Conservation (phyloP, 495 filamentous ascomycete genomes). For the Lepraria neglecta region DNA sequence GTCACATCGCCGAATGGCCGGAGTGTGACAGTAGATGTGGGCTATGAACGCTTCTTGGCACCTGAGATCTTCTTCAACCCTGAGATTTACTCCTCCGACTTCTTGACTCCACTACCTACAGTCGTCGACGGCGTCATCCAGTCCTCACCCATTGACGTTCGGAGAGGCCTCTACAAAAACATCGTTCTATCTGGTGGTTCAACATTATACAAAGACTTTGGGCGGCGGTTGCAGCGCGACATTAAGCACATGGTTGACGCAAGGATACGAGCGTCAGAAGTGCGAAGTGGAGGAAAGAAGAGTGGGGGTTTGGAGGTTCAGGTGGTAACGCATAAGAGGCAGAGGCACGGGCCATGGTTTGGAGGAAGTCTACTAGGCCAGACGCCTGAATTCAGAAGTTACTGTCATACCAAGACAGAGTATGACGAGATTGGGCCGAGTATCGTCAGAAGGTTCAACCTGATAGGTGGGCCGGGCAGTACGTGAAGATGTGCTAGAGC, state of each 20-base stretch:
- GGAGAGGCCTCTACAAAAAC: conserved; percentile 97
- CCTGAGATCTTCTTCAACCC: conserved; percentile 99
- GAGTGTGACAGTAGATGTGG: conserved; percentile 79
- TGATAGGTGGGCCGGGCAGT: conserved; percentile 78
- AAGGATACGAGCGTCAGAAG: conserved; percentile 82
- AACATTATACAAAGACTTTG: conserved; percentile 96
- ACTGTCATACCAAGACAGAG: conserved; percentile 96
- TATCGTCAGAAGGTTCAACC: conserved; percentile 80
- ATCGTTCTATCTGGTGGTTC: conserved; percentile 96
- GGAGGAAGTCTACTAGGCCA: conserved; percentile 92
- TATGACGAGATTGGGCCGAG: conserved; percentile 93
- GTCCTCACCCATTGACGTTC: conserved; percentile 93
- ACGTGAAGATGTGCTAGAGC: conserved; percentile 31
- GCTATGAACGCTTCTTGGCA: conserved; percentile 95
- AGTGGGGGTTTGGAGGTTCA: conserved; percentile 87
- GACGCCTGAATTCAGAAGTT: conserved; percentile 97
- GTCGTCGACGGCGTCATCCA: conserved; percentile 97
- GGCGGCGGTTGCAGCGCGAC: conserved; percentile 87
- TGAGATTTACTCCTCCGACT: conserved; percentile 97
- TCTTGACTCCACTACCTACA: conserved; percentile 86
- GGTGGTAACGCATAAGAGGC: conserved; percentile 92
- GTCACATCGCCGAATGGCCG: conserved; percentile 82
- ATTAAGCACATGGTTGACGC: conserved; percentile 93
- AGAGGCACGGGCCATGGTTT: conserved; percentile 97
- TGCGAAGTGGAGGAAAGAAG: conserved; percentile 74